These are phyloP conservation scores for Phylloboletellus chloephorus DNA, from an alignment of 1,284 basidiomycete genomes.

Conservation along the genomic window DNA sequence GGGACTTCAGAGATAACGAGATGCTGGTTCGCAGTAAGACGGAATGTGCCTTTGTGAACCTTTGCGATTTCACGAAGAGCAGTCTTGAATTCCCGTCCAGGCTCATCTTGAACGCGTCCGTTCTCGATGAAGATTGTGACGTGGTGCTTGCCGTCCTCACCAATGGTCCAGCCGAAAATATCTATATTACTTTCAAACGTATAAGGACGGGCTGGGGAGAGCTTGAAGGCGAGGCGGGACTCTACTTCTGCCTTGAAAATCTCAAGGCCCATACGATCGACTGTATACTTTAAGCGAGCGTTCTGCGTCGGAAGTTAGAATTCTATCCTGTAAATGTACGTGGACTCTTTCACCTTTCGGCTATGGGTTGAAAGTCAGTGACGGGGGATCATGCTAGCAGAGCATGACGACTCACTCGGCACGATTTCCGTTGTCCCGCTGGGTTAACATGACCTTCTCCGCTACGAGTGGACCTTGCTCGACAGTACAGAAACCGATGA, in stretches of 20 bases:
- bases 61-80: conserved; percentile 90
- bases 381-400: background rate
- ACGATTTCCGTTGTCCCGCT: conserved; percentile 96
- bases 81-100: conserved; percentile 87
- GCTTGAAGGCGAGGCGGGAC: conserved; percentile 76
- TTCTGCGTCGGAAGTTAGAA: conserved; percentile 43
- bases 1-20: conserved; percentile 83
- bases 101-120: conserved; percentile 92
- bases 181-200: conserved; percentile 90
- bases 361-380: conserved; percentile 27
- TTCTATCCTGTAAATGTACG: conserved; percentile 1
- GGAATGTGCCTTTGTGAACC: conserved; percentile 90
- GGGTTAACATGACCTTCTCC: conserved; percentile 90
- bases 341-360: conserved; percentile 40
- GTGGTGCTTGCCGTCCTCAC: conserved; percentile 86
- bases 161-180: conserved; percentile 89
- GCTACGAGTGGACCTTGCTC: conserved; percentile 86
- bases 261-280: conserved; percentile 89
- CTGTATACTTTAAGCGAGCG: conserved; percentile 93
- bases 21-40: conserved; percentile 95
- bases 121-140: conserved; percentile 97
- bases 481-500: conserved; percentile 90
- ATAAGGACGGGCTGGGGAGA: conserved; percentile 73
- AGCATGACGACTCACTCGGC: conserved; percentile 56
- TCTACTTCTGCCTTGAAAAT: conserved; percentile 90